Conservation (phyloP, 352 stramenopile species). For the Phytophthora aleatoria region DNA sequence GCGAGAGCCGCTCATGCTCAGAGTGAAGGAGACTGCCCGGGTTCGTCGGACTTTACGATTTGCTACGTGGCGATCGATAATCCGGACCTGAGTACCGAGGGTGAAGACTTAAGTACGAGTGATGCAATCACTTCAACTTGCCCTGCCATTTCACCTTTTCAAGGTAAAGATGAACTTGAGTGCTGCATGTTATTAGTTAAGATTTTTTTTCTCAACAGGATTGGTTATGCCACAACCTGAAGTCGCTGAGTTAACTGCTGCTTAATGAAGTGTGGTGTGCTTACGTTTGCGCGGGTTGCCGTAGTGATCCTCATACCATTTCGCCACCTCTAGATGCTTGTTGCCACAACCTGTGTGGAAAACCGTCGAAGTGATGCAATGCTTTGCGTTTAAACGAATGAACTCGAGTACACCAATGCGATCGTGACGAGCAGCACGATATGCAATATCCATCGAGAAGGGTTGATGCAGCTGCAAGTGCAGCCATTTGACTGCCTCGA, state of each 20-base stretch:
- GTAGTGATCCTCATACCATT: conserved; percentile 14
- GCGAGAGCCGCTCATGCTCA: conserved; percentile 29
- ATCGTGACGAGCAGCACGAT: conserved; percentile 1
- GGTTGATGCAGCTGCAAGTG: neutral
- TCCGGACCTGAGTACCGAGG: neutral
- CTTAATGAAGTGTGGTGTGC: conserved; percentile 19
- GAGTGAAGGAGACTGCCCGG: conserved; percentile 1
- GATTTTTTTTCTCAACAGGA: too few species aligned
- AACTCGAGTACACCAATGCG: conserved; percentile 13
- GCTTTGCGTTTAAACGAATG: conserved; percentile 2
- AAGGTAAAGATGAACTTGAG: too few species aligned
- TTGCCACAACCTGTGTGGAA: neutral
- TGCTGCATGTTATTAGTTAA: too few species aligned
- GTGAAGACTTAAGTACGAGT: neutral
- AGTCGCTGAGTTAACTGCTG: conserved; percentile 1
- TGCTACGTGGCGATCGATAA: conserved; percentile 8
- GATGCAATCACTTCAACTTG: too few species aligned
- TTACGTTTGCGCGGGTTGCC: conserved; percentile 6
- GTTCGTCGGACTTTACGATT: conserved; percentile 3
- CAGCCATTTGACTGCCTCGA: conserved; percentile 8
- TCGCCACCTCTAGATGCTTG: neutral
- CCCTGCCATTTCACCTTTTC: too few species aligned
- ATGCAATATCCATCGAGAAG: neutral
- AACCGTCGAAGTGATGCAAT: conserved; percentile 1
- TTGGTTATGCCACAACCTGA: neutral